Evolutionary conservation across 768 basidiomycete genomes (phyloP).

Genomic region (Neoboletus brunneissimus): DNA sequence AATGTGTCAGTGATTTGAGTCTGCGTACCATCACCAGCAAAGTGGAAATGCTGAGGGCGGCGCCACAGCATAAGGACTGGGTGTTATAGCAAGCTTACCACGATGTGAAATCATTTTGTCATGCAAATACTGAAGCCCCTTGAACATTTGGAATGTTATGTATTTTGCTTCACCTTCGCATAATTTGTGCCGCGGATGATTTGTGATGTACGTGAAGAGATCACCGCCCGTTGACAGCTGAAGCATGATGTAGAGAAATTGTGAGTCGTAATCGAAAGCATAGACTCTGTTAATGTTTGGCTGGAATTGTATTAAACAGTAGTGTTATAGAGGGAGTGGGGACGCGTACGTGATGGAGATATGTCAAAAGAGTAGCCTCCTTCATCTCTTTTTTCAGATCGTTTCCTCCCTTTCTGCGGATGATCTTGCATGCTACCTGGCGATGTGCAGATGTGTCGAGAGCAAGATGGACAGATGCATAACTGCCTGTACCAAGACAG

Average conservation of each 20-base stretch:
- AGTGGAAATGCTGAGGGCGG: neutral
- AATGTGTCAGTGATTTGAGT: neutral
- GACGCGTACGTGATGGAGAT: conserved; percentile 61
- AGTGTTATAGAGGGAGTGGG: neutral
- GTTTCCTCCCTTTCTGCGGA: conserved; percentile 53
- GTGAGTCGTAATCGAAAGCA: conserved; percentile 59
- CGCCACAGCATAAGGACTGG: neutral
- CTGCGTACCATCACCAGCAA: neutral
- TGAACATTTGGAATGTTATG: conserved; percentile 76
- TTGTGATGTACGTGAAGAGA: conserved; percentile 81
- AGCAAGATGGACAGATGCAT: conserved; percentile 79
- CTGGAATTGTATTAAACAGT: conserved; percentile 34
- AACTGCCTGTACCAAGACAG: conserved; percentile 76
- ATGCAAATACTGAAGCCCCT: conserved; percentile 70
- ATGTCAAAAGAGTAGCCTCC: conserved; percentile 71
- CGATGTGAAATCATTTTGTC: conserved; percentile 72
- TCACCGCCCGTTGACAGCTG: conserved; percentile 85
- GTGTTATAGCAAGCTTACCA: conserved; percentile 42
- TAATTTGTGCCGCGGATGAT: conserved; percentile 52
- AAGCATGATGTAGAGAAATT: conserved; percentile 79
- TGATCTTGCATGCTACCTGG: conserved; percentile 84
- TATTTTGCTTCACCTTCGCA: conserved; percentile 83
- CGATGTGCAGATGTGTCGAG: conserved; percentile 59
- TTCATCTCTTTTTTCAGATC: conserved; percentile 58
- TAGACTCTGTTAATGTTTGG: conserved; percentile 81